A percentile compares a stretch with the other conserved stretches of the same genome.
Evolutionary conservation across 106 monocot genomes (phyloP).

Genomic region (Dioscorea dumetorum): DNA sequence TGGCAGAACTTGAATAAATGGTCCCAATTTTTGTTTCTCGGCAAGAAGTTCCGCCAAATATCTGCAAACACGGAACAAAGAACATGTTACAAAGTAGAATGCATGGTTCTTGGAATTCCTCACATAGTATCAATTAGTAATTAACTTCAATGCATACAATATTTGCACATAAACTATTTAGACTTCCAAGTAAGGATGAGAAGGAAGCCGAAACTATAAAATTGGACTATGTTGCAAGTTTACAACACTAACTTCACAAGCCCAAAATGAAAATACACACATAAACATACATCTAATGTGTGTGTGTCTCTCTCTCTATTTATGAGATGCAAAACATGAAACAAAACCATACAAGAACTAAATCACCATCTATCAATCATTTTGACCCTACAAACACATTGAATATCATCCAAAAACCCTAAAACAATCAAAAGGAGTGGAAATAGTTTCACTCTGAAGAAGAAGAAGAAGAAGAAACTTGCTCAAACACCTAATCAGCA

Average conservation of each 20-base stretch:
- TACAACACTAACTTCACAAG: neutral
- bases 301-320: too few relatives aligned
- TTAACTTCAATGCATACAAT: neutral
- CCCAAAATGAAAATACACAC: neutral
- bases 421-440: neutral
- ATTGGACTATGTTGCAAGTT: too few relatives aligned
- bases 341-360: too few relatives aligned
- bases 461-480: neutral
- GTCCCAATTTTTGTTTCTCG: constrained; percentile 19
- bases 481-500: neutral
- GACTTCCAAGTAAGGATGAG: too few relatives aligned
- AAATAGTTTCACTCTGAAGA: neutral
- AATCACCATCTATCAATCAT: too few relatives aligned
- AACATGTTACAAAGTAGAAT: neutral
- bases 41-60: constrained; percentile 19
- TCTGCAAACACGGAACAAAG: neutral
- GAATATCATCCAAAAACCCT: neutral
- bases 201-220: too few relatives aligned
- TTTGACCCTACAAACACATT: neutral
- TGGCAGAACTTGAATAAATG: constrained; percentile 20
- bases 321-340: too few relatives aligned
- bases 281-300: too few relatives aligned
- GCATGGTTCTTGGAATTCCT: too few relatives aligned
- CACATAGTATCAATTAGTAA: too few relatives aligned
- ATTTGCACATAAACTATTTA: neutral